Evolutionary conservation across 73 alveolate species (phyloP), one percentile per base, ranked within the genome.

Genomic region (Effrenium voratum): DNA sequence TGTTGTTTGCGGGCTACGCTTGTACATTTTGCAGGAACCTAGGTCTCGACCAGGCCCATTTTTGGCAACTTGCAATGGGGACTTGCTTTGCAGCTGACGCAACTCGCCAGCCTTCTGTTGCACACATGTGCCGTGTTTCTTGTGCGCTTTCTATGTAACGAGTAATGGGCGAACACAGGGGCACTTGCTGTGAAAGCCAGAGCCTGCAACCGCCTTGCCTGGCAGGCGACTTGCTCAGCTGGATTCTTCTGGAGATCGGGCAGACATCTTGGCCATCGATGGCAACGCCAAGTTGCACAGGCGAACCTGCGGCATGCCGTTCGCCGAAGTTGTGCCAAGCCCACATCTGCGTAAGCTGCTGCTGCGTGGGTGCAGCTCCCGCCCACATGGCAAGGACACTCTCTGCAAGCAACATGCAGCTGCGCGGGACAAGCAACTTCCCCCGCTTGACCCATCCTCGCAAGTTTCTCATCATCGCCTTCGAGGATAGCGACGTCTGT

Each of bases 321-420:
- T 70, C 36, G 82, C 82, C 45, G 82, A 70, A 47, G 82, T 45
- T 45, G 45, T 46, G 6, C 68, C 91, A 3, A 12, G 70, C 26
- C 46, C n/a, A 22, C 45, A 26, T 5, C 43, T 47, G 15, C 70
- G 70, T 43, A 81, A 81, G 38, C 44, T 47, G 24, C 75, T 81
- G 3, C 92, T 81, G 34, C 46, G 92, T 2, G 92, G 75, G 0
- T 81, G 92, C 36, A 32, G 52, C 1, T 34, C 50, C 44, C 46
- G 92, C 5, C 92, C 92, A 13, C 60, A 76, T 40, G 86, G 86
- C 60, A 76, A 76, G 60, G 86, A 76, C 86, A 41, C 86, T 34
- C 60, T 76, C 36, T 76, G 86, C 19, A 50, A 28, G 19, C 2
- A 41, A n/a, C 91, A 44, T n/a, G 70, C 70, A 26, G 63, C 91